Evolutionary conservation across 164 flowering plant species (phyloP).

Genomic region (Echeveria elegans): DNA sequence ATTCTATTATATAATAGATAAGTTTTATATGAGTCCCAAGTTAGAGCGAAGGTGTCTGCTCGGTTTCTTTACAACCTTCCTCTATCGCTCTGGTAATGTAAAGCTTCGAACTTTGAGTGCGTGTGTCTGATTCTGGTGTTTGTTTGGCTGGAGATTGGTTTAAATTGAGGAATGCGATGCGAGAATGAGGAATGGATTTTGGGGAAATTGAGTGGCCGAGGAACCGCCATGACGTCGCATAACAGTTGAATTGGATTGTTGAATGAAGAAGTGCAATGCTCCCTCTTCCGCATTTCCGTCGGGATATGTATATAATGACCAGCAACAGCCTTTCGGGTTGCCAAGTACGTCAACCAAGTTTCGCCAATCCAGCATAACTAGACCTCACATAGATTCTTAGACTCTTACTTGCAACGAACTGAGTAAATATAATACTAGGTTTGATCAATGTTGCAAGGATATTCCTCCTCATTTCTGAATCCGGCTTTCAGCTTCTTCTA

Average conservation of each 20-base stretch:
- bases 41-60: no score
- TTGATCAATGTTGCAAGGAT: slow-evolving; percentile 11
- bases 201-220: neutral
- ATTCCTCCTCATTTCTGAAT: slow-evolving; percentile 55
- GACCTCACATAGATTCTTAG: neutral
- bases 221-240: neutral
- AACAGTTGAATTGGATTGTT: no score
- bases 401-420: neutral
- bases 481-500: slow-evolving; percentile 41
- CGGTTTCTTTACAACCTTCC: slow-evolving; percentile 16
- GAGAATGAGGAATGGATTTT: neutral
- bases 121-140: no score
- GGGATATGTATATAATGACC: no score
- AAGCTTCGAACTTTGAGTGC: neutral
- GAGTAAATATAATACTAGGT: neutral
- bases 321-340: no score
- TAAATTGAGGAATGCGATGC: neutral
- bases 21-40: no score
- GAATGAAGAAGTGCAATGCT: no score
- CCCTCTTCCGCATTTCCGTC: no score
- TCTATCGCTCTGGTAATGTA: slow-evolving; percentile 17
- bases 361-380: neutral
- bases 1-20: no score
- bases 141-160: neutral
- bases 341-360: no score